Evolutionary conservation across 345 rosid genomes (phyloP).

Genomic region (Lepidium sativum): DNA sequence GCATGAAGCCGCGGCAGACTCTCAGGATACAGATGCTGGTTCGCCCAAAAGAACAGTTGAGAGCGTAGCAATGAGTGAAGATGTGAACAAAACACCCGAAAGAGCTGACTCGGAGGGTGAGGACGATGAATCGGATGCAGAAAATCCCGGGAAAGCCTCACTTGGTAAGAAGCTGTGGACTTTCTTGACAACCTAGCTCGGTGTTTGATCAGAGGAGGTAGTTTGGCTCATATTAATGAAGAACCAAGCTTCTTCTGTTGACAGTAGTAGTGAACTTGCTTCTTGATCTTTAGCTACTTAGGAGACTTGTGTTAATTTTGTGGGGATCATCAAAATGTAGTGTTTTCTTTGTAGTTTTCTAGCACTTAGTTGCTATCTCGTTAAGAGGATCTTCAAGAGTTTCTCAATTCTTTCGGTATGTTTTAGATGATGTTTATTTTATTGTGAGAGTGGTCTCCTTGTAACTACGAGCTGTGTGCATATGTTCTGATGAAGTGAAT

Average conservation of each 20-base stretch:
- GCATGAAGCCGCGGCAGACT: constrained; percentile 34
- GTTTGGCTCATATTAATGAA: constrained; percentile 10
- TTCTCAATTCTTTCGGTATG: constrained; percentile 24
- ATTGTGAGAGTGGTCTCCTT: constrained; percentile 5
- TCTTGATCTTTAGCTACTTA: constrained; percentile 18
- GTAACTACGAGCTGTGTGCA: neutral
- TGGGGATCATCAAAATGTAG: constrained; percentile 8
- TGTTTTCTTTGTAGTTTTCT: constrained; percentile 1
- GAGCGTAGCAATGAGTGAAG: constrained; percentile 56
- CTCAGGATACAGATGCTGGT: constrained; percentile 35
- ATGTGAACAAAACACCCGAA: constrained; percentile 61
- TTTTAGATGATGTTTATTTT: constrained; percentile 19
- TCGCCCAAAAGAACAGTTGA: constrained; percentile 31
- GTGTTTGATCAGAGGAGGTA: constrained; percentile 7
- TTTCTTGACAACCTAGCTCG: constrained; percentile 60
- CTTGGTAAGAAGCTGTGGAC: constrained; percentile 92
- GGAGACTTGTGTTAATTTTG: constrained; percentile 13
- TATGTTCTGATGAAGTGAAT: neutral
- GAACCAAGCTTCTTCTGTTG: constrained; percentile 19
- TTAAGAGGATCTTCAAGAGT: constrained; percentile 3
- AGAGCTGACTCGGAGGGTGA: constrained; percentile 38
- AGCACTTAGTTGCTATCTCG: constrained; percentile 10
- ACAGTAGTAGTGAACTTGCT: constrained; percentile 18
- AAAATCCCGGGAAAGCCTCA: constrained; percentile 75
- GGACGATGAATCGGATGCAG: constrained; percentile 43